These are phyloP conservation scores for Penicillium subrubescens DNA, from an alignment of 495 filamentous ascomycete genomes.

Conservation along the genomic window DNA sequence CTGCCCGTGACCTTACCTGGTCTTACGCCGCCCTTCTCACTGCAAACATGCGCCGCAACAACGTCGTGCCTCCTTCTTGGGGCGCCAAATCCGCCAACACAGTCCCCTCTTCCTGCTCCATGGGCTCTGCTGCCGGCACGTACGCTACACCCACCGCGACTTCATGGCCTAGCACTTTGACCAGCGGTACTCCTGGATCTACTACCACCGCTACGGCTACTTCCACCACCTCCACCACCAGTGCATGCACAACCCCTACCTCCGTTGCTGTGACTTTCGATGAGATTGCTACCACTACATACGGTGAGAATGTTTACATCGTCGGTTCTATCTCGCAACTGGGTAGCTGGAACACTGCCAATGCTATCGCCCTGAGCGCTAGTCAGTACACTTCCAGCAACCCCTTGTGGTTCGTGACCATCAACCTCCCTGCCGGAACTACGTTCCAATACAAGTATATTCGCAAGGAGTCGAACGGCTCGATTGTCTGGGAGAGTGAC, in stretches of 20 bases:
- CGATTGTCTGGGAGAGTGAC: slow-evolving; percentile 64
- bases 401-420: slow-evolving; percentile 58
- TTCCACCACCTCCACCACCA: slow-evolving; percentile 27
- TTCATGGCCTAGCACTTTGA: slow-evolving; percentile 58
- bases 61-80: slow-evolving; percentile 57
- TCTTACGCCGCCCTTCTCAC: slow-evolving; percentile 54
- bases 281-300: slow-evolving; percentile 53
- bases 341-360: slow-evolving; percentile 57
- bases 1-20: slow-evolving; percentile 58
- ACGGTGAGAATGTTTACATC: slow-evolving; percentile 61
- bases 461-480: slow-evolving; percentile 53
- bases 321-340: slow-evolving; percentile 56
- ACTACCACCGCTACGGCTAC: slow-evolving; percentile 28
- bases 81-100: slow-evolving; percentile 52
- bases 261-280: slow-evolving; percentile 63
- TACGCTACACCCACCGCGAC: slow-evolving; percentile 59
- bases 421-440: slow-evolving; percentile 54
- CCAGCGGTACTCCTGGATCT: slow-evolving; percentile 32
- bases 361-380: slow-evolving; percentile 55
- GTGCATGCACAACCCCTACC: slow-evolving; percentile 45
- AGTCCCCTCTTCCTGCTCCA: slow-evolving; percentile 56
- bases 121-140: slow-evolving; percentile 56
- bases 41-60: slow-evolving; percentile 50
- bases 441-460: slow-evolving; percentile 71
- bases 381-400: slow-evolving; percentile 55